These are phyloP conservation scores for Ceratopteris richardii DNA, from an alignment of 75 land plant genomes.

Conservation along the genomic window DNA sequence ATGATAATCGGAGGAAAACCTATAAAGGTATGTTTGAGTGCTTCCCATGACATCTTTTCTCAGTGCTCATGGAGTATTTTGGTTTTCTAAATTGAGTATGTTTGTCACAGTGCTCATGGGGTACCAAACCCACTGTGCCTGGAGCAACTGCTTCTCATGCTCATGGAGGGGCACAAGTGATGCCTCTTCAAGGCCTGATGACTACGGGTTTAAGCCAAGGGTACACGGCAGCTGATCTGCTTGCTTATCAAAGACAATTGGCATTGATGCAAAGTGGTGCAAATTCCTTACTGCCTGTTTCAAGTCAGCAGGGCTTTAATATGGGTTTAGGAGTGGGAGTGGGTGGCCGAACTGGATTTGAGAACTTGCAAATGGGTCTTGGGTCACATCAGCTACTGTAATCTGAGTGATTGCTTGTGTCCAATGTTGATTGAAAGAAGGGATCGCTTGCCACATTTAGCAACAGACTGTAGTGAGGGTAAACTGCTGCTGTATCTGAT, in stretches of 20 bases:
- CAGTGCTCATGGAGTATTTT: too few relatives aligned
- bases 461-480: too few relatives aligned
- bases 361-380: conserved; percentile 1
- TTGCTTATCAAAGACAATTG: conserved; percentile 66
- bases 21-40: conserved; percentile 63
- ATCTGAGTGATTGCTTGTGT: too few relatives aligned
- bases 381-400: conserved; percentile 5
- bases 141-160: conserved; percentile 78
- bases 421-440: too few relatives aligned
- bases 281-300: conserved; percentile 57
- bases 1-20: conserved; percentile 68
- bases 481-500: too few relatives aligned
- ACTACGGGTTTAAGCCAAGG: conserved; percentile 33
- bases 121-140: conserved; percentile 95
- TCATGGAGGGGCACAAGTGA: conserved; percentile 48
- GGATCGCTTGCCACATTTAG: too few relatives aligned
- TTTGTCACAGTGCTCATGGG: conserved; percentile 84
- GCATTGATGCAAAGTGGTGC: conserved; percentile 53
- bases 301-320: conserved; percentile 47
- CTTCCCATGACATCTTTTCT: too few relatives aligned
- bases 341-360: not conserved
- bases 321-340: conserved; percentile 15
- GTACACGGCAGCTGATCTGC: conserved; percentile 62
- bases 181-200: conserved; percentile 29
- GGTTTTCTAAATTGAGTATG: too few relatives aligned